These are phyloP conservation scores for Megacollybia marginata DNA, from an alignment of 768 basidiomycete genomes.

Conservation along the genomic window DNA sequence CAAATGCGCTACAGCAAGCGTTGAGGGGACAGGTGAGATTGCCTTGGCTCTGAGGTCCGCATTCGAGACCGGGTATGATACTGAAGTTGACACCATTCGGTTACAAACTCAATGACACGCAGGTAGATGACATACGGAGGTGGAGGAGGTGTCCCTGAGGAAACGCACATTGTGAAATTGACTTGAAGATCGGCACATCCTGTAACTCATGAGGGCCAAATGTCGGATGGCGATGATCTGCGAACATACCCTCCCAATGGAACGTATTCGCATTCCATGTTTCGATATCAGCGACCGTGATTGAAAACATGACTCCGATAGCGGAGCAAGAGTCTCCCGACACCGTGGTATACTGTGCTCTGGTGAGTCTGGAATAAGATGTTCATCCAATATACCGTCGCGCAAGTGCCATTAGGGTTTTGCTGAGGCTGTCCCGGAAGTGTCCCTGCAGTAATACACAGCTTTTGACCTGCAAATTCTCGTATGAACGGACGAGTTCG, in stretches of 20 bases:
- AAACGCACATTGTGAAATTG: slow-evolving; percentile 13
- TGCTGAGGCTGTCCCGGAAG: slow-evolving; percentile 6
- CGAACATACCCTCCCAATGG: slow-evolving; percentile 11
- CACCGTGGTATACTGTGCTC: slow-evolving; percentile 6
- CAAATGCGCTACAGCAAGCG: slow-evolving; percentile 18
- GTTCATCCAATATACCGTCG: background rate
- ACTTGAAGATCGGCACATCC: slow-evolving; percentile 13
- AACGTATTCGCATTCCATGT: slow-evolving; percentile 12
- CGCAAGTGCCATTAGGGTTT: slow-evolving; percentile 10
- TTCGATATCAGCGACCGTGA: slow-evolving; percentile 14
- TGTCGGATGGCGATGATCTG: background rate
- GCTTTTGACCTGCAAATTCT: slow-evolving; percentile 8
- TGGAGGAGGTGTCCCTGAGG: slow-evolving; percentile 14
- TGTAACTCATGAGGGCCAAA: background rate
- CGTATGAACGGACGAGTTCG: too few relatives aligned
- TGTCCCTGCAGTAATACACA: slow-evolving; percentile 10
- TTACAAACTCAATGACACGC: background rate
- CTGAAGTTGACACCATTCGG: slow-evolving; percentile 1
- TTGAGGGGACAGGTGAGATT: slow-evolving; percentile 16
- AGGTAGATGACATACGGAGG: slow-evolving; percentile 8
- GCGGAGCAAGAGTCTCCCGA: slow-evolving; percentile 8
- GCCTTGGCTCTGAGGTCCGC: slow-evolving; percentile 14
- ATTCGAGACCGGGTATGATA: slow-evolving; percentile 11
- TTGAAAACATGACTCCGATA: slow-evolving; percentile 10
- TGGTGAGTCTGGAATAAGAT: too few relatives aligned